phyloP scores from a whole-genome alignment of 2,329 filamentous ascomycete genomes.

The Aspergillus pseudoterreus region DNA sequence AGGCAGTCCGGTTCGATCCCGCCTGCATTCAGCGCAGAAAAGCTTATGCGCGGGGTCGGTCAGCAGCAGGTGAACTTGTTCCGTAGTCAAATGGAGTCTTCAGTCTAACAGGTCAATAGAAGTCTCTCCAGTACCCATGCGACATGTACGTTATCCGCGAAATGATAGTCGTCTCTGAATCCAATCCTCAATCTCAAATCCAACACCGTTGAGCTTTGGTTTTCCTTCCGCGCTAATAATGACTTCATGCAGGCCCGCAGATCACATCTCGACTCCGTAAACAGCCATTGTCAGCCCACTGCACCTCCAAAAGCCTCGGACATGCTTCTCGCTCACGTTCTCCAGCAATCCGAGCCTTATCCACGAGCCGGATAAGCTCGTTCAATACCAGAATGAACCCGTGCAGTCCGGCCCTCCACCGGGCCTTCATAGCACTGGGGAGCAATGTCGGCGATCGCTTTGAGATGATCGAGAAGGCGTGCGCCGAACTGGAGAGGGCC shows the following conservation, averaged over 20 bases:
- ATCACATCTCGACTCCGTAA: not conserved
- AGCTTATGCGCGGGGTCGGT: not conserved
- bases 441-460: conserved; percentile 90
- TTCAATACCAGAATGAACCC: conserved; percentile 17
- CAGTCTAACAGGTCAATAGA: not conserved
- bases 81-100: not conserved
- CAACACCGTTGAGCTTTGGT: not conserved
- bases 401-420: conserved; percentile 24
- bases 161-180: no score
- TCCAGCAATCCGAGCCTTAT: conserved; percentile 8
- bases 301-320: not conserved
- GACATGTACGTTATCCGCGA: not conserved
- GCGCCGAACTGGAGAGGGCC: conserved; percentile 68
- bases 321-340: not conserved
- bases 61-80: not conserved
- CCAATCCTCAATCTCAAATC: not conserved
- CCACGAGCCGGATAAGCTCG: conserved; percentile 4
- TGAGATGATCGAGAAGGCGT: conserved; percentile 78
- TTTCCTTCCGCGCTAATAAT: not conserved
- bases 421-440: conserved; percentile 80
- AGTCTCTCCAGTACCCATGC: not conserved
- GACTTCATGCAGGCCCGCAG: not conserved
- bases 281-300: not conserved
- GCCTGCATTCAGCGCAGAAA: not conserved
- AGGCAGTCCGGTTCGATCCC: not conserved